Base-by-base conservation (phyloP, 2,329 filamentous ascomycete species). In the Tolypocladium tundrense region DNA sequence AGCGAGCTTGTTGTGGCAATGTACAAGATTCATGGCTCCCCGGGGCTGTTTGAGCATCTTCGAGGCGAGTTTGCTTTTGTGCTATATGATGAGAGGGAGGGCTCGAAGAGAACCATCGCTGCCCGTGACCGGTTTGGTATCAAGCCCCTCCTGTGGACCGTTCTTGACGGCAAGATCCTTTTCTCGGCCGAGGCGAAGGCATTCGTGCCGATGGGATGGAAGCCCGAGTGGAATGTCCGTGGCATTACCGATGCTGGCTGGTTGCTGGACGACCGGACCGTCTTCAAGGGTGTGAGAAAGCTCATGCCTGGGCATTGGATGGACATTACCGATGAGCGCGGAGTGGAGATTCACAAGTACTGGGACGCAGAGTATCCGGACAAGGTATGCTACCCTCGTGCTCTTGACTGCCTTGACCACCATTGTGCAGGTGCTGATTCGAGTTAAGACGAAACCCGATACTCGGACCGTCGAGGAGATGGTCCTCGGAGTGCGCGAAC, bases 121-220 rank as follows among this genome's bases (percentile, higher is more conserved):
- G 79, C 72, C 1, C 68, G 80, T 21, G 81, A 85, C 64, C 74
- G 81, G 0, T 83, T 77, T 64, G 81, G 81, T 4, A 79, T 84
- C 63, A 84, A 84, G 65, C 80, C 81, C 2, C 70, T 84, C 21
- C 78, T 80, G 58, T 83, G 76, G 68, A 82, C 79, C 0, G 59
- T 74, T 1, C 61, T 72, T 1, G 66, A 67, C 7, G 70, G 68
- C 7, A 67, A 70, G 57, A 57, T 84, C 16, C 48, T 82, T 14
- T 65, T 83, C 0, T 78, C 79, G 7, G 70, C 79, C 0, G 81
- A 85, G 64, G 75, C 76, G 59, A 84, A 84, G 63, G 79, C 77
- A 0, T 80, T 83, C 63, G 61, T 78, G 52, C 67, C 78, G 1
- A 63, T 81, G 57, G 77, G 79, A 0, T 79, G 79, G 79, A 64